phyloP scores from a whole-genome alignment of 768 basidiomycete species.

The Galerina sulciceps region DNA sequence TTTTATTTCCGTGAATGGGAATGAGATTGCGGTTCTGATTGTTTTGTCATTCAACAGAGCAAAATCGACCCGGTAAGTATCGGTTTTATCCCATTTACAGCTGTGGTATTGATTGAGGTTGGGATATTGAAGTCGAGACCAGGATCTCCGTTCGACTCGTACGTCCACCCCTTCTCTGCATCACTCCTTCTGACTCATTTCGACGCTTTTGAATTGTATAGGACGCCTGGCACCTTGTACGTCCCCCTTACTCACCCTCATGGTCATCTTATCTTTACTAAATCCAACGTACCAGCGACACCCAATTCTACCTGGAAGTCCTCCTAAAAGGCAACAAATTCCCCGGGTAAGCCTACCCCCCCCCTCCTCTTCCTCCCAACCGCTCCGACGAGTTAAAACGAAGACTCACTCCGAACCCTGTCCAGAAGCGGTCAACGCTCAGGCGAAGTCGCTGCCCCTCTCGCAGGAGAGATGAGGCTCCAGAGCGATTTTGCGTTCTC shows the following conservation, averaged over 20 bases:
- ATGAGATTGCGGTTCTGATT: not conserved
- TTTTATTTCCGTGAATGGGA: not conserved
- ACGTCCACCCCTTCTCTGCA: too few relatives aligned
- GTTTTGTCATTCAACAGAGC: not conserved
- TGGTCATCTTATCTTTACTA: too few relatives aligned
- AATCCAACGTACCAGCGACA: slow-evolving; percentile 2
- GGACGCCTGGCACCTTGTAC: not conserved
- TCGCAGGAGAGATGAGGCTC: slow-evolving; percentile 4
- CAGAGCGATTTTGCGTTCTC: slow-evolving; percentile 4
- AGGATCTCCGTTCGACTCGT: slow-evolving; percentile 3
- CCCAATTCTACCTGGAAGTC: not conserved
- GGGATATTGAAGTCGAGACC: not conserved
- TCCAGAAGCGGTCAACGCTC: not conserved
- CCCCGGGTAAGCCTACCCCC: not conserved
- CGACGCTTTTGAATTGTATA: not conserved
- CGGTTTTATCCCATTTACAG: not conserved
- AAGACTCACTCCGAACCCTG: too few relatives aligned
- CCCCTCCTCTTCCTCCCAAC: not conserved
- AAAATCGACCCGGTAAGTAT: slow-evolving; percentile 2
- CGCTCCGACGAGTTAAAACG: too few relatives aligned
- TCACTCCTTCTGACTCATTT: too few relatives aligned
- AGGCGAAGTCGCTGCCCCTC: slow-evolving; percentile 1
- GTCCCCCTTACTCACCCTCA: not conserved
- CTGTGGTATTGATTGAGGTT: not conserved
- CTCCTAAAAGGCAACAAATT: not conserved